Base-by-base conservation (phyloP, 164 flowering plant genomes). In the Vitis rupestris region DNA sequence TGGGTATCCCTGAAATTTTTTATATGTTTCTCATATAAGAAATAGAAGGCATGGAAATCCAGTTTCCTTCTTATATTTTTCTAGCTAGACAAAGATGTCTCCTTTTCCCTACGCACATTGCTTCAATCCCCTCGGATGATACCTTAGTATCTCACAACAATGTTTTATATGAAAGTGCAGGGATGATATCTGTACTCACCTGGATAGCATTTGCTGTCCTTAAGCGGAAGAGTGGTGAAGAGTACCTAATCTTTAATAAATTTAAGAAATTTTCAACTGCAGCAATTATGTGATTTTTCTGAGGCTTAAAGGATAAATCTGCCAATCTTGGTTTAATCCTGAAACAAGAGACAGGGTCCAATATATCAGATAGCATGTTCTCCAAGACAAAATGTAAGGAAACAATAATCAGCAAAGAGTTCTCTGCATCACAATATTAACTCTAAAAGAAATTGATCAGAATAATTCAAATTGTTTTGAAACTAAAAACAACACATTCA, bases 221-320 rank as follows among this genome's bases (percentile, higher is more conserved):
- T 81, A 95, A 79, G 29, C 96, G 90, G 74, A 95, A 90, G 69
- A 95, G 96, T 13, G 93, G 92, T 64, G 99, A 86, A 72, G 99
- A 95, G 81, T 95, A 95, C 75, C 97, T 82, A 66, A 92, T 93
- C 49, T 79, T 77, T 58, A 95, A 76, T 30, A 92, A 3, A 70
- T 79, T 81, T 58, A 56, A 63, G 72, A 90, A 90, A 74, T 87
- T 91, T 50, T 92, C 90, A 37, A 89, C 74, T n/a, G 97, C 93
- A 70, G 87, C 82, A 27, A 90, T 76, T 17, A 95, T 91, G 70
- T 95, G 93, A 70, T 67, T 82, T 64, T 74, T 90, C 57, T 76
- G 78, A 75, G 99, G 97, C 87, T 87, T 95, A 78, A 82, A 92
- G 30, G 90, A 86, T 67, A 88, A 86, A 80, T 91, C 82, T 15